Base-by-base conservation (phyloP, 2,329 filamentous ascomycete genomes). In the Fusarium sp. region DNA sequence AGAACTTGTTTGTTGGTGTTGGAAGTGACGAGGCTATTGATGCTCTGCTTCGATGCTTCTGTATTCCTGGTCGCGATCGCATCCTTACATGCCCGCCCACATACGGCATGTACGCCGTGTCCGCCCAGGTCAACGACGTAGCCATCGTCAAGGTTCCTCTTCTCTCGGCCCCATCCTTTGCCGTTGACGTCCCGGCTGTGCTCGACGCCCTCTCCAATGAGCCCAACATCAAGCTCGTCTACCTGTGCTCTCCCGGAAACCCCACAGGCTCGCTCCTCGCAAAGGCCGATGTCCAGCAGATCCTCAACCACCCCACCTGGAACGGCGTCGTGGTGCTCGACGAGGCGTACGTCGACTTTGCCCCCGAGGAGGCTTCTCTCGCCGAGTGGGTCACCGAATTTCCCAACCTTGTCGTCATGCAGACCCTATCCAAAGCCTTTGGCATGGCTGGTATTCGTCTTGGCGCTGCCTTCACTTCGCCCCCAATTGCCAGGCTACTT, bases 11-110 rank as follows among this genome's bases (percentile, higher is more conserved):
- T 82, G 94, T 98, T 59, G 97, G 97, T 70, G 95, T 98, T 50
- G 97, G 97, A 73, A 97, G 94, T 71, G 97, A 99, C 83, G 97
- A 99, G 88, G 96, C 95, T 73, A 98, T 99, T 81, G 97, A 99
- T 84, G 95, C 94, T 7, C 89, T 99, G 45, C 89, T 99, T 69
- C 93, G 97, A 63, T 97, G 94, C 84, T 99, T 99, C 87, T 99
- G 97, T 85, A 86, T 91, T 2, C 97, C 97, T 1, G 94, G 93
- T 54, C 89, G 88, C 75, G 97, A 99, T 84, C 95, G 94, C 81
- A 97, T 99, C 81, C 89, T 99, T 39, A 96, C 95, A 48, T 98
- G 96, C 81, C 97, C 97, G 20, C 97, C 97, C 1, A 99, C 97
- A 1, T 99, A 99, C 83, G 97, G 97, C 85, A 99, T 99, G 97